Evolutionary conservation across 305 asterid species (phyloP).

Genomic region (Fraxinus dipetala): DNA sequence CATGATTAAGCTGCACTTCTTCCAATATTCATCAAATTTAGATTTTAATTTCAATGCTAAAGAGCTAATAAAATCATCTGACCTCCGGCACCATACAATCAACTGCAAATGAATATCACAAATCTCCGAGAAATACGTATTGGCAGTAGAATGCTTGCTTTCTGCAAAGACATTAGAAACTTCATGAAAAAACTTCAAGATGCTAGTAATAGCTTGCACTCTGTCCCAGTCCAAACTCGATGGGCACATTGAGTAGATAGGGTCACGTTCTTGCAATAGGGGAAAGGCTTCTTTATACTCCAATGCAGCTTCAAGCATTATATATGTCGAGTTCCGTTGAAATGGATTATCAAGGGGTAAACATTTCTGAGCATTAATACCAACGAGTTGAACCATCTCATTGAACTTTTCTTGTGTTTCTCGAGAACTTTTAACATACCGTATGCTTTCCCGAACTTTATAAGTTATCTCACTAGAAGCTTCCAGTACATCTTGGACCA

Average conservation of each 20-base stretch:
- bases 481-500: conserved; percentile 72
- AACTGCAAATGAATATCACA: conserved; percentile 85
- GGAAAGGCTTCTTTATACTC: conserved; percentile 70
- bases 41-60: conserved; percentile 78
- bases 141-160: conserved; percentile 66
- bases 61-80: conserved; percentile 71
- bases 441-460: conserved; percentile 67
- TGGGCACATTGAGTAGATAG: conserved; percentile 52
- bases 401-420: conserved; percentile 67
- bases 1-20: conserved; percentile 91
- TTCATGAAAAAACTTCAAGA: conserved; percentile 75
- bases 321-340: conserved; percentile 76
- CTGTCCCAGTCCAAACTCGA: conserved; percentile 73
- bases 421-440: conserved; percentile 60
- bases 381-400: conserved; percentile 61
- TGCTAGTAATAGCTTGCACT: conserved; percentile 57
- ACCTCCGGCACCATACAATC: conserved; percentile 87
- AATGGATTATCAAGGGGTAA: conserved; percentile 55
- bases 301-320: conserved; percentile 77
- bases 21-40: conserved; percentile 89
- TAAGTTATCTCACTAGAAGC: conserved; percentile 56
- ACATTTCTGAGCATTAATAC: conserved; percentile 47
- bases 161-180: conserved; percentile 65
- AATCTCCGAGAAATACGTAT: conserved; percentile 70
- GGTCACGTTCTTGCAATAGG: conserved; percentile 73